Conservation (phyloP, 2,329 filamentous ascomycete species). For the Epichloe coenophiala region DNA sequence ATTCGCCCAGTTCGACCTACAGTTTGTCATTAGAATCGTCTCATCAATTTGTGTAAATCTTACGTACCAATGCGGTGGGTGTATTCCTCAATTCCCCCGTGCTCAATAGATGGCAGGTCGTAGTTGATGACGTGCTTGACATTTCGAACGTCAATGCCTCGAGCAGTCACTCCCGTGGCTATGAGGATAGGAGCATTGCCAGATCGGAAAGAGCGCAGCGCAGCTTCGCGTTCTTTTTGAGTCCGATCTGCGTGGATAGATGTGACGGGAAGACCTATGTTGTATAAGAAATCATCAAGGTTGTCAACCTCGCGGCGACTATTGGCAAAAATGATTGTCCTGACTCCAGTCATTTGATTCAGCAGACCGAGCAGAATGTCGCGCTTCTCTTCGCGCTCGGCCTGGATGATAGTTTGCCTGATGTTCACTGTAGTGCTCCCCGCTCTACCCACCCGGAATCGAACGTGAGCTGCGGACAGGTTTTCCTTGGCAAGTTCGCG, state of each 20-base stretch:
- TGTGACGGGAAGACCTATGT: conserved; percentile 64
- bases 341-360: conserved; percentile 51
- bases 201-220: conserved; percentile 70
- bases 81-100: conserved; percentile 90
- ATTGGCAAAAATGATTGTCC: conserved; percentile 87
- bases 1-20: conserved; percentile 85
- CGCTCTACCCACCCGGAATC: conserved; percentile 74
- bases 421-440: conserved; percentile 78
- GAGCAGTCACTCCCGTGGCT: conserved; percentile 73
- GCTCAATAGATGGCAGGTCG: conserved; percentile 58
- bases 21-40: background rate
- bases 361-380: conserved; percentile 61
- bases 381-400: conserved; percentile 54
- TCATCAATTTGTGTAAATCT: background rate
- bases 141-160: conserved; percentile 78
- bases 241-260: conserved; percentile 82
- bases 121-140: conserved; percentile 91
- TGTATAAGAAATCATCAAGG: conserved; percentile 78
- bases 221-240: conserved; percentile 84
- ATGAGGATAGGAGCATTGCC: conserved; percentile 69
- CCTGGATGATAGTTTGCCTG: conserved; percentile 58
- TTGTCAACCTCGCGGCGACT: conserved; percentile 65
- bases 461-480: conserved; percentile 59
- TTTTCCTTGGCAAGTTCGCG: conserved; percentile 66
- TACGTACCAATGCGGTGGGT: conserved; percentile 77